Conservation (phyloP, 768 basidiomycete genomes). For the Mycena floridula region DNA sequence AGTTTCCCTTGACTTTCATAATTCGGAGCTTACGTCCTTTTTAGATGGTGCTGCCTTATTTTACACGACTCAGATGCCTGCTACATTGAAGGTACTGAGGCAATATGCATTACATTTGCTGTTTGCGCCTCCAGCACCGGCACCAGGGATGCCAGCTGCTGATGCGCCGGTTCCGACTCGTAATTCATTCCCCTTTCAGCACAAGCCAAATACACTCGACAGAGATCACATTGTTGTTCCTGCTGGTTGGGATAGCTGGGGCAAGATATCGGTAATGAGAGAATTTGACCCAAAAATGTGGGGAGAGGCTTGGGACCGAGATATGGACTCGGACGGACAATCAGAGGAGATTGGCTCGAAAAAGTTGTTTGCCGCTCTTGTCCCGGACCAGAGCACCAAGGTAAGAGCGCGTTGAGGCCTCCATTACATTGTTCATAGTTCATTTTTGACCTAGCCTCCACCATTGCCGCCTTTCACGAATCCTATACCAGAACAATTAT, state of each 20-base stretch:
- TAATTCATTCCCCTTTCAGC: conserved; percentile 81
- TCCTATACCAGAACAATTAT: conserved; percentile 83
- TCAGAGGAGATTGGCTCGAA: conserved; percentile 48
- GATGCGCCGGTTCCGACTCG: conserved; percentile 63
- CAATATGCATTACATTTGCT: conserved; percentile 81
- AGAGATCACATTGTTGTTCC: conserved; percentile 90
- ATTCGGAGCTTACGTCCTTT: neutral
- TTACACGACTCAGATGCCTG: conserved; percentile 80
- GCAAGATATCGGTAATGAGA: conserved; percentile 84
- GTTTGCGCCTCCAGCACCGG: conserved; percentile 71
- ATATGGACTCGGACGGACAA: conserved; percentile 45
- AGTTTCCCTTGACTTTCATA: conserved; percentile 22
- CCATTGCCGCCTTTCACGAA: conserved; percentile 73
- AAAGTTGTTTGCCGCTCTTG: conserved; percentile 61
- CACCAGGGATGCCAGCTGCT: conserved; percentile 55
- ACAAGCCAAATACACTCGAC: conserved; percentile 88
- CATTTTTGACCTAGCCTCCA: conserved; percentile 36
- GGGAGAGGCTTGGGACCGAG: conserved; percentile 77
- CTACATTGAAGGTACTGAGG: conserved; percentile 68
- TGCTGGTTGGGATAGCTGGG: conserved; percentile 97
- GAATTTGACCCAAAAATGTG: conserved; percentile 84
- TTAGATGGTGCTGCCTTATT: conserved; percentile 89
- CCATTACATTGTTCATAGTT: conserved; percentile 1
- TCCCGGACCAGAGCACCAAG: conserved; percentile 71
- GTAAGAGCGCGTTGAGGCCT: conserved; percentile 31